These are phyloP conservation scores for Calonectria pteridis DNA, from an alignment of 2,329 filamentous ascomycete species.

Conservation along the genomic window DNA sequence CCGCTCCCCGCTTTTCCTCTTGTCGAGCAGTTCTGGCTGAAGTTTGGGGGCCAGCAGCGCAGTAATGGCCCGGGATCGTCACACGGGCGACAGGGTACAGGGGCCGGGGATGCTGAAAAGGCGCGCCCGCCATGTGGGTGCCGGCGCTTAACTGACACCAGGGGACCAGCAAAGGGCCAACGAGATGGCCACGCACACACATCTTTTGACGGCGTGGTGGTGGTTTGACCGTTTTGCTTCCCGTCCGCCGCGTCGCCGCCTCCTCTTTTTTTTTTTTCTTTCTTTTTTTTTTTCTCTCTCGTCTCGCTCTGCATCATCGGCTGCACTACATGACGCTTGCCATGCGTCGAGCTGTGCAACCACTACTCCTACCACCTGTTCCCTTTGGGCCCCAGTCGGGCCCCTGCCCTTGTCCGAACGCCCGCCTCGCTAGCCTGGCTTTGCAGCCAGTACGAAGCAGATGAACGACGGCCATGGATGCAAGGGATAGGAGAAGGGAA, in stretches of 20 bases:
- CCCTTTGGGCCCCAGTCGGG: background rate
- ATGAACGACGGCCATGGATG: background rate
- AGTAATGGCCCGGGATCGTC: conserved; percentile 17
- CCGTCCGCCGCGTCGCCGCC: background rate
- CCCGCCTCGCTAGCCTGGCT: conserved; percentile 6
- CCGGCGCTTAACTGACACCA: conserved; percentile 32
- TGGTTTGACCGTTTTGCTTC: conserved; percentile 20
- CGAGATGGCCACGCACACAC: conserved; percentile 14
- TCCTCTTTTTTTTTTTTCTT: background rate
- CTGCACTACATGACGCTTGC: background rate
- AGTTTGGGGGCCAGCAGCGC: conserved; percentile 3
- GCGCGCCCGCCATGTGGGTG: conserved; percentile 31
- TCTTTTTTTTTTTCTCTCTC: background rate
- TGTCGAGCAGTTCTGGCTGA: background rate
- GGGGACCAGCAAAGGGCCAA: background rate
- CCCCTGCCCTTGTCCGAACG: conserved; percentile 1
- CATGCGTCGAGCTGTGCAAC: background rate
- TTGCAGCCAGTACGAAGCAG: background rate
- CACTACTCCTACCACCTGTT: conserved; percentile 2
- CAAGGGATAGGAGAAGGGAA: background rate
- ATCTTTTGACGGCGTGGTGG: background rate
- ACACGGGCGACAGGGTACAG: conserved; percentile 15
- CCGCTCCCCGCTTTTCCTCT: background rate
- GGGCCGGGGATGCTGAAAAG: conserved; percentile 13
- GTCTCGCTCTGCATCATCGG: background rate